Base-by-base conservation (phyloP, 139 green algal species). In the Chlorella sp. region DNA sequence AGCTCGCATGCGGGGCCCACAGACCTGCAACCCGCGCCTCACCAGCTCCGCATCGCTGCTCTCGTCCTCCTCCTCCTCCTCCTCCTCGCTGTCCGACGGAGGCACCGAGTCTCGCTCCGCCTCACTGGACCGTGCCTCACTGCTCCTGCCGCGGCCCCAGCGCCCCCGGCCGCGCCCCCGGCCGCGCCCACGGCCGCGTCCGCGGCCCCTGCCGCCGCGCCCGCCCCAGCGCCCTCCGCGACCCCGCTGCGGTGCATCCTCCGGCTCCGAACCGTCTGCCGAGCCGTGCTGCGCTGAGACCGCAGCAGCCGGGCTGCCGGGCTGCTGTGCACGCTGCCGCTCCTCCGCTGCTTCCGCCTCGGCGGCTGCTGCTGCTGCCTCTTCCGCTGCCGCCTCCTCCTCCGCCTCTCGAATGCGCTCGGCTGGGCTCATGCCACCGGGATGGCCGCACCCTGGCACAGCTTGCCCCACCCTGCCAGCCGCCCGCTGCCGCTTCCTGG, bases 201-300 rank as follows among this genome's bases (percentile, higher is more conserved):
- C 62, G 30, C 73, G 39, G n/a, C 71, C 41, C 78, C 71, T n/a
- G 68, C 84, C 12, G 39, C 78, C 78, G 78, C 78, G 36, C 39
- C 57, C 36, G 38, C 57, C 76, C 57, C 76, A 72, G 13, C 60
- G 51, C 55, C 32, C 34, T 18, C 60, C 55, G 32, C 55, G 28
- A 26, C 41, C 69, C 1, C 28, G 51, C 51, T 60, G 51, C 11
- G 13, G 51, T 18, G 51, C 11, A 4, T 15, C 51, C 12, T 60
- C 51, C 13, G 51, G 12, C 12, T 60, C 12, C 51, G 21, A 4
- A 3, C 15, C 51, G 51, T 21, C 51, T 21, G 51, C 51, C 21
- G 51, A 60, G 44, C 44, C 44, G 21, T 23, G 12, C 51, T 60
- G 12, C 21, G 51, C 51, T 18, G 51, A 60, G 13, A 15, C 51